Base-by-base conservation (phyloP, 805 yeast genomes). In the Blastobotrys mokoenaii region DNA sequence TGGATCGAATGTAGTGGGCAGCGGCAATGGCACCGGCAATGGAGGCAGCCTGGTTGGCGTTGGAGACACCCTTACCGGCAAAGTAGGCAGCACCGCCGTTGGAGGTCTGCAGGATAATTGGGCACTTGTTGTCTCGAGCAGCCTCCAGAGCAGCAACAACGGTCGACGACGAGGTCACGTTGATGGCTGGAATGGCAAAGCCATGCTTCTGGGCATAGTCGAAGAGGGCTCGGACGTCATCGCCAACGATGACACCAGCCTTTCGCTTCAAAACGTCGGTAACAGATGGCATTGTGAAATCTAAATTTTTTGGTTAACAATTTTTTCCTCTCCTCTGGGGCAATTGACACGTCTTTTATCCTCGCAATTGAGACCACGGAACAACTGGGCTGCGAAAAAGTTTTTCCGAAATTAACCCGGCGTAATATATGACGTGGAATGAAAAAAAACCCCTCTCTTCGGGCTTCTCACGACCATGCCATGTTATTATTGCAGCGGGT, bases 31-130 rank as follows among this genome's bases (percentile, higher is more conserved):
- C 72, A 71, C 98, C 98, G 49, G 80, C 82, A 71, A 93, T 85
- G 52, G 97, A 83, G 51, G 97, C 98, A 63, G 74, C 73, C 76
- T 93, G 97, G 76, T 86, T 82, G 62, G 76, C 76, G 84, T 93
- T 93, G 68, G 78, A 76, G 59, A 93, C 88, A 75, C 97, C 98
- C 81, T 93, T 93, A 75, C 98, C 98, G 55, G 98, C 98, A 68
- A 93, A 93, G 86, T 80, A 93, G 54, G 97, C 97, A 59, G 98
- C 95, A 77, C 98, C 98, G 76, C 98, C 98, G 71, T 93, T 88
- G 51, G 97, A 90, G 59, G 90, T 80, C 75, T 93, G 98, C 66
- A 93, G 74, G 68, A 93, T 86, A 72, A 93, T 88, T 74, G 98
- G 98, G 52, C 96, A 79, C 59, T 83, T 78, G 73, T 74, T 77